Base-by-base conservation (phyloP, 2,329 filamentous ascomycete genomes). In the Dothideomycetidae sp. region DNA sequence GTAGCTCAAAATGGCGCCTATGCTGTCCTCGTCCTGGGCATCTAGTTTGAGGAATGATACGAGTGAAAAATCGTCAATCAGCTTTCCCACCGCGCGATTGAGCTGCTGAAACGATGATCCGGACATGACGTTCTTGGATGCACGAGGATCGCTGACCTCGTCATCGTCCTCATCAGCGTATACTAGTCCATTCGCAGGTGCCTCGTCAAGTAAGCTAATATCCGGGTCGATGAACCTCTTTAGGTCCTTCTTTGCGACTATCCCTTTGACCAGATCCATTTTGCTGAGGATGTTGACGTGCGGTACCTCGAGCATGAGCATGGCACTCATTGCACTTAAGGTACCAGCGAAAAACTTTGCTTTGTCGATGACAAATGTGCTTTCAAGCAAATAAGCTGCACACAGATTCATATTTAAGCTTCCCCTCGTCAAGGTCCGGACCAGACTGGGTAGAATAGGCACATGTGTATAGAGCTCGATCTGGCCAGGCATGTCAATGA, bases 391-490 rank as follows among this genome's bases (percentile, higher is more conserved):
- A 59, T 96, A 98, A 7, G 88, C 75, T 30, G 90, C 90, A 56
- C 88, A 94, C 49, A 96, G 74, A 51, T 80, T 83, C 54, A 96
- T 81, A 59, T 93, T 88, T 47, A 96, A 68, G 13, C 78, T 73
- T 5, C 86, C 86, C 9, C 80, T 74, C 29, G 79, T 84, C 36
- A 96, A 70, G 55, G 83, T 83, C 52, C 78, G 79, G 47, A 88
- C 77, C 33, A 98, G 72, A 13, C 76, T 73, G 1, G 90, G 90
- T 19, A 98, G 67, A 47, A 98, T 81, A 28, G 90, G 90, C 21
- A 96, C 81, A 57, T 98, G 90, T 2, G 88, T 96, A 63, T 96
- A 98, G 10, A 98, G 74, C 63, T 98, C 90, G 59, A 98, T 96
- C 64, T 98, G 90, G 40, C 90, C 90, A 0, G 90, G 90, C 81